Base-by-base conservation (phyloP, 208 protist species). In the Leishmania martiniquensis region DNA sequence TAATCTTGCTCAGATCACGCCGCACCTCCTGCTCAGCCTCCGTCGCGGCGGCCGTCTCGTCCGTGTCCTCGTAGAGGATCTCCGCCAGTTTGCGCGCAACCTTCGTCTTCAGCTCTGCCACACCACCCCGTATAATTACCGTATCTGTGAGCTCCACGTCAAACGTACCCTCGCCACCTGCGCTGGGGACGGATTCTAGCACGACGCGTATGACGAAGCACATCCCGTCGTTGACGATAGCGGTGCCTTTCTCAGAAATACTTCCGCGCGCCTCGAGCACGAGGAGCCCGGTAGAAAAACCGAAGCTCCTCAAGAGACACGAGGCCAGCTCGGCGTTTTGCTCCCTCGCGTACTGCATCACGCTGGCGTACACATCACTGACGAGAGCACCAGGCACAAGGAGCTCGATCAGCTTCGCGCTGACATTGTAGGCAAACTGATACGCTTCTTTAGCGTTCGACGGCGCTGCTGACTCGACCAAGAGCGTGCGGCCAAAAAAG, bases 131-230 rank as follows among this genome's bases (percentile, higher is more conserved):
- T 6, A 97, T 76, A 7, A 93, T 83, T 2, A 95, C 94, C 13
- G 94, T 97, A 75, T 97, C 94, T 13, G 88, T 83, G 22, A 97
- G 86, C 82, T 97, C 91, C 25, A 96, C 51, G 69, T 89, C 87
- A 76, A 90, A 94, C 15, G 81, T 83, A 54, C 34, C 74, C 29
- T 72, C 73, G 6, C 52, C 75, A 9, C 54, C 78, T 25, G 51
- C 76, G n/a, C 83, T 86, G 3, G 84, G 70, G 2, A 95, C 83
- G 15, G 81, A 80, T 66, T 97, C 90, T 22, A 97, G 82, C 29
- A 86, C 81, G 20, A 96, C 77, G 34, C 94, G 94, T 44, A 93
- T 89, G 42, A 96, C 91, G 85, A 97, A 97, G 51, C 85, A 84
- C 94, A 97, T 97, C 22, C 88, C 89, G 54, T 94, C 81, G 52